phyloP scores from a whole-genome alignment of 805 yeast genomes.

The Metschnikowia chrysomelidarum region DNA sequence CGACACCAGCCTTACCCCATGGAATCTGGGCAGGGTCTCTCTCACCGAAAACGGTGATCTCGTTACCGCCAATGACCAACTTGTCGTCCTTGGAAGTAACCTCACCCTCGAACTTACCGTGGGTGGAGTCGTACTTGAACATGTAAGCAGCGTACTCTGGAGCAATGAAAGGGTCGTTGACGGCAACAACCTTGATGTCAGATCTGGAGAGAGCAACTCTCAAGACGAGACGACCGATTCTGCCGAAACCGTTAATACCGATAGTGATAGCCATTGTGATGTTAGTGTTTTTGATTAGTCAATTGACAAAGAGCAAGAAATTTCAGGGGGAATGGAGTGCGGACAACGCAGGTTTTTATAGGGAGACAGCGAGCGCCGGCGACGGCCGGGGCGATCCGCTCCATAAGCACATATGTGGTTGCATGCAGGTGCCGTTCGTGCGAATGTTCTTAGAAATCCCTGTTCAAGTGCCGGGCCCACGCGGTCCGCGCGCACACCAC shows the following conservation, averaged over 20 bases:
- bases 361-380: constrained; percentile 5
- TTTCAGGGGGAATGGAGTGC: neutral
- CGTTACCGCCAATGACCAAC: constrained; percentile 67
- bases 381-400: constrained; percentile 20
- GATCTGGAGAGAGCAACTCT: constrained; percentile 74
- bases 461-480: constrained; percentile 11
- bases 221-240: constrained; percentile 87
- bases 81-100: constrained; percentile 57
- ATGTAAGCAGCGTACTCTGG: constrained; percentile 91
- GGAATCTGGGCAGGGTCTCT: constrained; percentile 84
- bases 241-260: constrained; percentile 95
- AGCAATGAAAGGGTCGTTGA: constrained; percentile 89
- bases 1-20: constrained; percentile 83
- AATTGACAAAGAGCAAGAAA: constrained; percentile 10
- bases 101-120: constrained; percentile 78
- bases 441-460: constrained; percentile 11
- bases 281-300: constrained; percentile 7
- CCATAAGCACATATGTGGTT: constrained; percentile 13
- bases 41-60: constrained; percentile 71
- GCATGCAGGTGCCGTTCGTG: constrained; percentile 5
- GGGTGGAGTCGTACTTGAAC: constrained; percentile 95
- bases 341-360: constrained; percentile 8
- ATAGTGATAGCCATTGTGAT: constrained; percentile 57
- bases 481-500: constrained; percentile 8
- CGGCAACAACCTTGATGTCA: constrained; percentile 79